Evolutionary conservation across 1,139 yeast species (phyloP), one percentile per base, ranked within the genome.

Genomic region (Taiozyma sp.): DNA sequence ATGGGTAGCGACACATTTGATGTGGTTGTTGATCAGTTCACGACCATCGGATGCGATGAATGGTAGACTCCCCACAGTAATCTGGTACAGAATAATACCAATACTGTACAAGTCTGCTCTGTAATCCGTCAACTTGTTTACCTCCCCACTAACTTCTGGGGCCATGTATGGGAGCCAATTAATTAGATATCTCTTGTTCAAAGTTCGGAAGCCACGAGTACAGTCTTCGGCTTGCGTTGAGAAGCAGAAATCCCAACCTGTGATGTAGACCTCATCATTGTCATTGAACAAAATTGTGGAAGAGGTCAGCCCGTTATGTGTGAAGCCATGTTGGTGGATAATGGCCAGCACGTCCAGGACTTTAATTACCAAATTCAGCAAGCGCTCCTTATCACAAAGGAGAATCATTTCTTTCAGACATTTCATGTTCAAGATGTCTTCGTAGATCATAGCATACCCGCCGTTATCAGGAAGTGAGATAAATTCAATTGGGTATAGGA

Each of bases 221-320:
- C 78, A 68, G 53, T 74, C 76, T 55, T 80, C 84, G 0, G 72
- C 69, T 43, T 66, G 66, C n/a, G 72, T 63, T 3, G 77, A 61
- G 56, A 78, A 79, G 32, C 75, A 63, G 57, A 76, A 79, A 55
- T 79, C 83, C 79, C 82, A 80, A 2, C 81, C 81, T 0, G 73
- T 67, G 12, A 80, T 61, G 45, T 65, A 72, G 2, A 78, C 68
- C 36, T 73, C 69, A 36, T 61, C 60, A 16, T 63, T 59, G 23
- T 66, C 68, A 47, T 67, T 65, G 14, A 71, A 60, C 4, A 76
- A 60, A 2, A 79, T 70, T 42, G 69, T 66, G 24, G 67, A 63
- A 8, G 76, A 63, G 0, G 79, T 75, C 40, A 80, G 60, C 0
- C 82, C 80, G 57, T 79, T 79, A 57, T 78, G 82, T 4, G 79